phyloP scores from a whole-genome alignment of 192 early-diverging fungal species.

The Coemansia sp. region DNA sequence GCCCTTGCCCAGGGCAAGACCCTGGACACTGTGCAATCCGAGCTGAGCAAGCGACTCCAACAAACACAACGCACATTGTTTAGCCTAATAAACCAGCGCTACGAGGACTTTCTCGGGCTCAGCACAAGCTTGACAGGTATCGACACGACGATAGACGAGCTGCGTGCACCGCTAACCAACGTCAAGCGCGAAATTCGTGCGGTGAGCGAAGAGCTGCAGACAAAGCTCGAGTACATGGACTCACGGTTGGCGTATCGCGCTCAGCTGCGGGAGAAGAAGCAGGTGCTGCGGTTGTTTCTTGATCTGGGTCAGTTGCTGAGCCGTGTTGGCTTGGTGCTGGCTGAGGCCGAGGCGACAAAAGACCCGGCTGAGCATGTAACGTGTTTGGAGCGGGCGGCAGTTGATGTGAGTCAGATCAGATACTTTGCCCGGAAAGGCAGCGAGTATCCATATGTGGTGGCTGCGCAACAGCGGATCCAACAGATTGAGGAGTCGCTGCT shows the following conservation, averaged over 20 bases:
- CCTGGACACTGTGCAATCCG: conserved; percentile 20
- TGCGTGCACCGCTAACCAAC: conserved; percentile 14
- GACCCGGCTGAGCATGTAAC: conserved; percentile 20
- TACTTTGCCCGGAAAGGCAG: conserved; percentile 36
- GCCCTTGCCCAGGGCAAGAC: conserved; percentile 26
- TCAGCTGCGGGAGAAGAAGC: conserved; percentile 34
- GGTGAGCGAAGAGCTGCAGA: conserved; percentile 10
- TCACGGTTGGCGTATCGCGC: conserved; percentile 27
- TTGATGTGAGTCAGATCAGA: conserved; percentile 36
- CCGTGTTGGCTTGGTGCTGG: conserved; percentile 20
- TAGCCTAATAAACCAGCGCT: conserved; percentile 30
- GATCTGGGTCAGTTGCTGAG: conserved; percentile 37
- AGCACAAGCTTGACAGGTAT: conserved; percentile 39
- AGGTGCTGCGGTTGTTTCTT: conserved; percentile 36
- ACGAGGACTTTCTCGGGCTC: conserved; percentile 46
- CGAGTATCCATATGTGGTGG: conserved; percentile 17
- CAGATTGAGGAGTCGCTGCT: conserved; percentile 20
- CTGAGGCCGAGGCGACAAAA: conserved; percentile 9
- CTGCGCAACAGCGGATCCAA: conserved; percentile 18
- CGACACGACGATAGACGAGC: conserved; percentile 15
- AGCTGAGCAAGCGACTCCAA: conserved; percentile 25
- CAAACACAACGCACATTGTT: conserved; percentile 22
- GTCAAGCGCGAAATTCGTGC: conserved; percentile 11
- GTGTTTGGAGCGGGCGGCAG: conserved; percentile 39
- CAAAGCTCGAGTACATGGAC: conserved; percentile 28